These are phyloP conservation scores for Yamadazyma phyllophila DNA, from an alignment of 805 yeast genomes.

Conservation along the genomic window DNA sequence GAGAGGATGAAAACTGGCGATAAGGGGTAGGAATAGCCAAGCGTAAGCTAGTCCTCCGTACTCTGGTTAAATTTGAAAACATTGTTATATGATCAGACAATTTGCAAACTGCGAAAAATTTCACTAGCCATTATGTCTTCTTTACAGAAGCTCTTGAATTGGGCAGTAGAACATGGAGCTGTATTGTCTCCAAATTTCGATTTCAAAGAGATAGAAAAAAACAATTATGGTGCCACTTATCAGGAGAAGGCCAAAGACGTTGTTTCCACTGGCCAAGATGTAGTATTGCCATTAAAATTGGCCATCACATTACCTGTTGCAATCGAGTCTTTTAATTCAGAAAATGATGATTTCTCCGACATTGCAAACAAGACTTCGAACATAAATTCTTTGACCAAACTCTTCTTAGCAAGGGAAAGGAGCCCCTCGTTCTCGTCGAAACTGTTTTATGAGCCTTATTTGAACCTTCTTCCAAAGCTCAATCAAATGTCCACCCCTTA, in stretches of 20 bases:
- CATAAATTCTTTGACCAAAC: conserved; percentile 32
- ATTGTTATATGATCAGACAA: not conserved
- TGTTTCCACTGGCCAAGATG: conserved; percentile 8
- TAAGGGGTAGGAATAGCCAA: not conserved
- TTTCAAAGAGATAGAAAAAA: conserved; percentile 20
- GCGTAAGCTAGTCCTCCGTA: not conserved
- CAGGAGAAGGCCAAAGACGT: conserved; percentile 2
- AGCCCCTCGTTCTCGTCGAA: conserved; percentile 9
- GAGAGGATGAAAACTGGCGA: not conserved
- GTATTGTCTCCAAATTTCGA: conserved; percentile 19
- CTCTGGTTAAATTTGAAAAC: not conserved
- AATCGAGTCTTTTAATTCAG: conserved; percentile 18
- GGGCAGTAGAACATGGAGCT: conserved; percentile 35
- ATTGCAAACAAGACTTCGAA: conserved; percentile 17
- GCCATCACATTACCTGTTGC: conserved; percentile 25
- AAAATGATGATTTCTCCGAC: conserved; percentile 7
- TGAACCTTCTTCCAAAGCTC: conserved; percentile 34
- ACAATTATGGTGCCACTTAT: conserved; percentile 24
- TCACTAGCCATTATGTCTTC: not conserved
- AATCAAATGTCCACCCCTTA: conserved; percentile 57
- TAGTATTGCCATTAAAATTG: conserved; percentile 20
- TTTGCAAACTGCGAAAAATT: not conserved
- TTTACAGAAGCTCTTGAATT: conserved; percentile 20
- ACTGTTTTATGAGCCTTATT: conserved; percentile 28
- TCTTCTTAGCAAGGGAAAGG: conserved; percentile 33